These are phyloP conservation scores for Puccinia novopanici DNA, from an alignment of 1,284 basidiomycete genomes.

Conservation along the genomic window DNA sequence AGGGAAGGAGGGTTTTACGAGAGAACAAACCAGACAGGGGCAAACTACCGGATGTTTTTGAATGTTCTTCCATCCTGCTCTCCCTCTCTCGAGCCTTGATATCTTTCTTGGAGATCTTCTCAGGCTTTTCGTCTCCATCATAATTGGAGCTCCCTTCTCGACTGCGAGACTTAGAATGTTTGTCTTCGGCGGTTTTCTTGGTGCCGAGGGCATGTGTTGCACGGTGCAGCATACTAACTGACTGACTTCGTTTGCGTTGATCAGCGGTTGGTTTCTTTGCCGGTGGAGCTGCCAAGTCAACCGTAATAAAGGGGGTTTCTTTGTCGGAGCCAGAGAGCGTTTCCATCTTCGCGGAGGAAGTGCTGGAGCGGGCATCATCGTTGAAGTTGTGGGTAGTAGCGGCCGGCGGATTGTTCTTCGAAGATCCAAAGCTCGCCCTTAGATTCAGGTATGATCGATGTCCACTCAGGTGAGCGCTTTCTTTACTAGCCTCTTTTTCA, in stretches of 20 bases:
- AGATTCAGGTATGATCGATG: constrained; percentile 26
- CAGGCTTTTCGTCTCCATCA: constrained; percentile 39
- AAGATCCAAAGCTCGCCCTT: background rate
- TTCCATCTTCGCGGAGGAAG: constrained; percentile 26
- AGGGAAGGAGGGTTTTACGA: constrained; percentile 26
- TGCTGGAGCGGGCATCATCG: constrained; percentile 31
- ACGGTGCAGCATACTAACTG: constrained; percentile 49
- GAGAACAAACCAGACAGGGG: constrained; percentile 46
- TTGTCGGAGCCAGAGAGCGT: constrained; percentile 22
- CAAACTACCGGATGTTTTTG: constrained; percentile 24
- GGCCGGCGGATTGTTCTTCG: constrained; percentile 3
- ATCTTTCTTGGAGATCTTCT: constrained; percentile 47
- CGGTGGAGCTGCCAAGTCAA: constrained; percentile 16
- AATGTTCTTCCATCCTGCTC: constrained; percentile 28
- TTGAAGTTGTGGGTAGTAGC: background rate
- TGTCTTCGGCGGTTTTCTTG: constrained; percentile 42
- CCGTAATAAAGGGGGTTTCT: constrained; percentile 25
- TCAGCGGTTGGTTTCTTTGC: constrained; percentile 26
- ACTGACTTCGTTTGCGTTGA: constrained; percentile 45
- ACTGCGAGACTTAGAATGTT: constrained; percentile 30
- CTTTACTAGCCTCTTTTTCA: constrained; percentile 15
- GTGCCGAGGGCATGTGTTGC: constrained; percentile 40
- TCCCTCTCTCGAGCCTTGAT: constrained; percentile 46
- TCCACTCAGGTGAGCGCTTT: background rate
- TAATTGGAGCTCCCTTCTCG: constrained; percentile 19